Base-by-base conservation (phyloP, 768 basidiomycete species). In the Exidia glandulosa region DNA sequence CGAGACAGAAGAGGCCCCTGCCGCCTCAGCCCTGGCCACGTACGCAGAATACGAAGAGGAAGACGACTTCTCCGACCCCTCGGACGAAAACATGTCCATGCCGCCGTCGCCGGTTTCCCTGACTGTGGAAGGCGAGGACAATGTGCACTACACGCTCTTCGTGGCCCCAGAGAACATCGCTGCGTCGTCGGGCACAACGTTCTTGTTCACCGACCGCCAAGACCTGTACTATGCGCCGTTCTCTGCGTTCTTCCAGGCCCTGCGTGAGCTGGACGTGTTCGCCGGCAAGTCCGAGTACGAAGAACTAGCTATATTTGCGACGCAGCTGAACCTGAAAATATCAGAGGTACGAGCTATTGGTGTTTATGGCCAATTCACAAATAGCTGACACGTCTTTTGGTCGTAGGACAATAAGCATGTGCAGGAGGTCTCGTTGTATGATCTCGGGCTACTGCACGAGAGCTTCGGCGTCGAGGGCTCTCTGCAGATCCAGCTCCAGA, bases 211-310 rank as follows among this genome's bases (percentile, higher is more conserved):
- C 52, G 74, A 82, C 60, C 77, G 73, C 19, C 87, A 88, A 2
- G 86, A 82, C 3, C 74, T 90, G 6, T 91, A 88, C 69, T 90
- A 90, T 65, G 88, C 90, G 68, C 83, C 88, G 31, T 67, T 91
- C 52, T 80, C 79, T 47, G 76, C 72, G 60, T 80, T 90, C 23
- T 90, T 90, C 65, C 85, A 85, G 59, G 85, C 84, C 59, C 72
- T 91, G 47, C 85, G 87, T 32, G 77, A 80, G 66, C 86, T 89
- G 59, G 78, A 81, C 55, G 68, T 73, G 59, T 66, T 88, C 32
- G 72, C 74, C 54, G 70, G 72, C 16, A 63, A 82, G 6, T 72
- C 77, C 32, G 76, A 80, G 32, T 68, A 82, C 52, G 66, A 74
- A 25, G 80, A 84, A 50, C 73, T 91, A 29, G 72, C 83, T 34